Conservation (phyloP, 768 basidiomycete species). For the Floccularia luteovirens region DNA sequence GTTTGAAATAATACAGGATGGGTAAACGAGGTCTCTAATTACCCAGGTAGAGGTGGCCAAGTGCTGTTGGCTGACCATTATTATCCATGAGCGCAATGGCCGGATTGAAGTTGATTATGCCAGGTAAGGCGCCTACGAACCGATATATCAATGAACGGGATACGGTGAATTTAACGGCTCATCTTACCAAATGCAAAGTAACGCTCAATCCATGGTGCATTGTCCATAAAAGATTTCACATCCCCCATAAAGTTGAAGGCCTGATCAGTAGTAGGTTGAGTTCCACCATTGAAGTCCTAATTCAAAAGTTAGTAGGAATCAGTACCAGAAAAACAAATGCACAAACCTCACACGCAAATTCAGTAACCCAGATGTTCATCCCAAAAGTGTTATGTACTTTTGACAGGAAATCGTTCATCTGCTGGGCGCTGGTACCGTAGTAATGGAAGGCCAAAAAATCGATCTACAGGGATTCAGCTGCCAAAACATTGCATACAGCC, state of each 20-base stretch:
- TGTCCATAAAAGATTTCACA: slow-evolving; percentile 38
- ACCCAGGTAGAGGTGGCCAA: too few relatives aligned
- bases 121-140: slow-evolving; percentile 41
- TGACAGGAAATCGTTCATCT: slow-evolving; percentile 45
- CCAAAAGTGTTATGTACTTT: slow-evolving; percentile 36
- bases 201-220: slow-evolving; percentile 25
- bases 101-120: slow-evolving; percentile 49
- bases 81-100: slow-evolving; percentile 44
- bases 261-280: slow-evolving; percentile 29
- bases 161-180: not conserved
- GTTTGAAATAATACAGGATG: too few relatives aligned
- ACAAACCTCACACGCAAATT: slow-evolving; percentile 61
- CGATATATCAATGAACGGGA: not conserved
- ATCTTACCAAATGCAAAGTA: slow-evolving; percentile 59
- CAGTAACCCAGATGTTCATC: slow-evolving; percentile 51
- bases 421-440: slow-evolving; percentile 46
- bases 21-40: too few relatives aligned
- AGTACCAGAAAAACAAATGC: not conserved
- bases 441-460: slow-evolving; percentile 56
- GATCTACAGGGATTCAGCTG: slow-evolving; percentile 27
- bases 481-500: slow-evolving; percentile 1
- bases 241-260: slow-evolving; percentile 41
- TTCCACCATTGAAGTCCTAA: slow-evolving; percentile 48
- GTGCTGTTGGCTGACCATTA: slow-evolving; percentile 39
- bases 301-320: slow-evolving; percentile 2